Conservation (phyloP, 129 eudicot species). For the Escallonia rubra region DNA sequence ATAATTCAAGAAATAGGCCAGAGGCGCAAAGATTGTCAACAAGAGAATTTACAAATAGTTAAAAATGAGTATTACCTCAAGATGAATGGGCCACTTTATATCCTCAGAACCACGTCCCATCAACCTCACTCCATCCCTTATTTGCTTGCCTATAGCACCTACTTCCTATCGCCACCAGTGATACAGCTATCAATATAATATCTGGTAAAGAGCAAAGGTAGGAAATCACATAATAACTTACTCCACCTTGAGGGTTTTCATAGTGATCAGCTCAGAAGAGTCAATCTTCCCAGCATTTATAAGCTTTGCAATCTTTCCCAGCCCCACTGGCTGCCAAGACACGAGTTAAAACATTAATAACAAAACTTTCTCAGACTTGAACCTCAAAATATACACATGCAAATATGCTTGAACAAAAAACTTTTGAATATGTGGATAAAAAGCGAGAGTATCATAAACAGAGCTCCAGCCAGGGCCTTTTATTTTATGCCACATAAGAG, state of each 20-base stretch:
- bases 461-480: too few species aligned
- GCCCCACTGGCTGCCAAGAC: constrained; percentile 81
- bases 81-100: constrained; percentile 89
- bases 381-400: neutral
- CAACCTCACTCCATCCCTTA: constrained; percentile 82
- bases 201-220: too few species aligned
- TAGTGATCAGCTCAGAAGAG: constrained; percentile 86
- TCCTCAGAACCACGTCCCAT: constrained; percentile 96
- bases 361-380: neutral
- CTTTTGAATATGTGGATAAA: neutral
- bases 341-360: neutral
- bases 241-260: constrained; percentile 88
- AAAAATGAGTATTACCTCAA: constrained; percentile 48
- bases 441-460: too few species aligned
- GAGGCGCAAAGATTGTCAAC: too few species aligned
- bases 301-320: constrained; percentile 88
- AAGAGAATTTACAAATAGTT: too few species aligned
- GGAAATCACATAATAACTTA: neutral
- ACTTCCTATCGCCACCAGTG: constrained; percentile 44
- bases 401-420: neutral
- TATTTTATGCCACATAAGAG: too few species aligned
- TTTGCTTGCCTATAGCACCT: constrained; percentile 96
- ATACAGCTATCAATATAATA: too few species aligned
- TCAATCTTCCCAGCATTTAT: constrained; percentile 96
- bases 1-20: too few species aligned